Evolutionary conservation across 805 yeast species (phyloP).

Genomic region (Ogataea glucozyma): DNA sequence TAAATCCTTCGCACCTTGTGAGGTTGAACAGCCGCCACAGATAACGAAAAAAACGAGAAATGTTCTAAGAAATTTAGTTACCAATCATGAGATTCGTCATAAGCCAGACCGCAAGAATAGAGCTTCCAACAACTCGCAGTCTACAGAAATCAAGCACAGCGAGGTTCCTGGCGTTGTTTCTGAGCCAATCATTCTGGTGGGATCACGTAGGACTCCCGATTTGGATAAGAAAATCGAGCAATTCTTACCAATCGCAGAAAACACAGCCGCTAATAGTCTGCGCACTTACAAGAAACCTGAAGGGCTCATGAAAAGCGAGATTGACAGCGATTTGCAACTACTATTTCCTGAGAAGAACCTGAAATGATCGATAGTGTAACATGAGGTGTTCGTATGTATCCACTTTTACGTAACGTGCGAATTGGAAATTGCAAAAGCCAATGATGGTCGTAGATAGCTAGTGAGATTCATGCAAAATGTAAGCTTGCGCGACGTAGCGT

Average conservation of each 20-base stretch:
- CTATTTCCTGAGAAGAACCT: constrained; percentile 6
- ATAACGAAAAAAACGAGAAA: constrained; percentile 4
- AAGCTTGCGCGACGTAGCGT: neutral
- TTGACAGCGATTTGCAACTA: constrained; percentile 30
- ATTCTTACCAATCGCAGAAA: neutral
- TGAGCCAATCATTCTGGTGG: neutral
- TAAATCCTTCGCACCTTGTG: neutral
- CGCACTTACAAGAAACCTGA: constrained; percentile 31
- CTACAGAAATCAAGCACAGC: neutral
- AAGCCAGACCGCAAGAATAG: constrained; percentile 1
- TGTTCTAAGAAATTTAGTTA: constrained; percentile 6
- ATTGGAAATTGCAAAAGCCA: too few relatives aligned
- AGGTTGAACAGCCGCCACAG: neutral
- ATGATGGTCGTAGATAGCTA: too few relatives aligned
- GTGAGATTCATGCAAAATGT: too few relatives aligned
- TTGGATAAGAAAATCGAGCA: constrained; percentile 6
- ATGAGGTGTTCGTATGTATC: too few relatives aligned
- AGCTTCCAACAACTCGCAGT: constrained; percentile 1
- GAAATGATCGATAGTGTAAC: neutral
- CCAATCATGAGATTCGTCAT: constrained; percentile 7
- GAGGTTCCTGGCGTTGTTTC: neutral
- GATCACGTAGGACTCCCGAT: neutral
- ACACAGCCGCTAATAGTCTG: neutral
- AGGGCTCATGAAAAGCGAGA: constrained; percentile 28
- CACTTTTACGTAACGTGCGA: too few relatives aligned